These are phyloP conservation scores for Metschnikowia baotianmanensis DNA, from an alignment of 805 yeast genomes.

Conservation along the genomic window DNA sequence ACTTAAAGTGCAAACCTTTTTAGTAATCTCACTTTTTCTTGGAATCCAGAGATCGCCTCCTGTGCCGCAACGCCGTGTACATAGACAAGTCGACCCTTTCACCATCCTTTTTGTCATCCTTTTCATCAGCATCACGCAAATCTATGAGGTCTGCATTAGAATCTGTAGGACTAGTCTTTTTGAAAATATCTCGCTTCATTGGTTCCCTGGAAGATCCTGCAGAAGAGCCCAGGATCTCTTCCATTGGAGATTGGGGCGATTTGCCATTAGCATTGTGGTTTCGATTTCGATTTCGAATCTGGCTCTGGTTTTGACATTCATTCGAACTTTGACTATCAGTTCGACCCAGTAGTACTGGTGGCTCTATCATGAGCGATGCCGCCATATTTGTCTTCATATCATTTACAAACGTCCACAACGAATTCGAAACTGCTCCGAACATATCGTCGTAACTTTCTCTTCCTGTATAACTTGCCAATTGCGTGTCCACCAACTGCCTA, in stretches of 20 bases:
- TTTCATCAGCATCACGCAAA: constrained; percentile 19
- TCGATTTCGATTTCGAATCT: too few species aligned
- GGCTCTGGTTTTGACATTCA: too few species aligned
- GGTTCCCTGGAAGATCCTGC: too few species aligned
- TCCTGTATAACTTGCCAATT: neutral
- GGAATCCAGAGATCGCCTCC: neutral
- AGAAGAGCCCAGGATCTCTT: too few species aligned
- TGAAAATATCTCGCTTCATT: too few species aligned
- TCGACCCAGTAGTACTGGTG: too few species aligned
- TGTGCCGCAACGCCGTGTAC: constrained; percentile 20
- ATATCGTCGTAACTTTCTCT: constrained; percentile 29
- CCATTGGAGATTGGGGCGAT: too few species aligned
- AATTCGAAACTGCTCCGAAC: constrained; percentile 40
- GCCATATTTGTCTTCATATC: constrained; percentile 31
- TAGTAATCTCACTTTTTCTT: neutral
- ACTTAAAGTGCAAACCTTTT: neutral
- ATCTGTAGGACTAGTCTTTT: constrained; percentile 1
- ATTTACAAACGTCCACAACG: constrained; percentile 44
- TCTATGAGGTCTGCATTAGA: constrained; percentile 5
- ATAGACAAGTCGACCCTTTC: constrained; percentile 30
- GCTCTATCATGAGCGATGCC: constrained; percentile 8
- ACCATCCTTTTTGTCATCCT: too few species aligned
- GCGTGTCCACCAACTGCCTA: constrained; percentile 4
- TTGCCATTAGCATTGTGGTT: too few species aligned
- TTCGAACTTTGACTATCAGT: too few species aligned